Conservation (phyloP, 2,329 filamentous ascomycete genomes). For the Colletotrichum sp. region DNA sequence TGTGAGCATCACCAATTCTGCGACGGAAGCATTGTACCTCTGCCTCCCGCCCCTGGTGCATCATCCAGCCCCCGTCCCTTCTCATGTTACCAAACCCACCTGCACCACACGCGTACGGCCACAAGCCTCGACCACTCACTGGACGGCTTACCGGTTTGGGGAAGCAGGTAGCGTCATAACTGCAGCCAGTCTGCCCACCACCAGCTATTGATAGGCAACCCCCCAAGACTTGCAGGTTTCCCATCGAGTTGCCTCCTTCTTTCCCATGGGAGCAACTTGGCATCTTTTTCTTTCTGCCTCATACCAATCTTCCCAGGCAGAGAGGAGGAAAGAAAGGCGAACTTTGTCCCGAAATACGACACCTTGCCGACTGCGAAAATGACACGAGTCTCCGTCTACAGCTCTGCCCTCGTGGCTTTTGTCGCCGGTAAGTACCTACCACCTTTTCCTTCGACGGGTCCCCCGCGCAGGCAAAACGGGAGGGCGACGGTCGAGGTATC, state of each 20-base stretch:
- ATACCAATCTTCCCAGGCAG: constrained; percentile 3
- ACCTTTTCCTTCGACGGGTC: not conserved
- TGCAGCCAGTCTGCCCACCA: constrained; percentile 10
- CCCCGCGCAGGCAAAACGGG: not conserved
- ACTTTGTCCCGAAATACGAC: not conserved
- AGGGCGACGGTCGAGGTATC: not conserved
- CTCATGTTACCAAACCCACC: not conserved
- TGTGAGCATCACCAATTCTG: not conserved
- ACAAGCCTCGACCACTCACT: not conserved
- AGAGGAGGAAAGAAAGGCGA: not conserved
- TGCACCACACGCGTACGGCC: not conserved
- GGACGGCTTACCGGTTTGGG: constrained; percentile 7
- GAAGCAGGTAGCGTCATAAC: constrained; percentile 21
- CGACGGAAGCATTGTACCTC: not conserved
- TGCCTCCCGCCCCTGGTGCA: not conserved
- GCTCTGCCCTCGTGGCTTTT: constrained; percentile 46
- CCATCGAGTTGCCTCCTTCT: not conserved
- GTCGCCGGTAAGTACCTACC: constrained; percentile 42
- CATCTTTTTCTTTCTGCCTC: not conserved
- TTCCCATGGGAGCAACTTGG: not conserved
- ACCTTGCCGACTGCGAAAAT: constrained; percentile 29
- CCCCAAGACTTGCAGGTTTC: not conserved
- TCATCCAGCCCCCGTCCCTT: not conserved
- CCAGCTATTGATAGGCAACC: constrained; percentile 1
- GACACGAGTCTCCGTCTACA: constrained; percentile 50